phyloP scores from a whole-genome alignment of 805 yeast species.

The Starmerella roubikii region DNA sequence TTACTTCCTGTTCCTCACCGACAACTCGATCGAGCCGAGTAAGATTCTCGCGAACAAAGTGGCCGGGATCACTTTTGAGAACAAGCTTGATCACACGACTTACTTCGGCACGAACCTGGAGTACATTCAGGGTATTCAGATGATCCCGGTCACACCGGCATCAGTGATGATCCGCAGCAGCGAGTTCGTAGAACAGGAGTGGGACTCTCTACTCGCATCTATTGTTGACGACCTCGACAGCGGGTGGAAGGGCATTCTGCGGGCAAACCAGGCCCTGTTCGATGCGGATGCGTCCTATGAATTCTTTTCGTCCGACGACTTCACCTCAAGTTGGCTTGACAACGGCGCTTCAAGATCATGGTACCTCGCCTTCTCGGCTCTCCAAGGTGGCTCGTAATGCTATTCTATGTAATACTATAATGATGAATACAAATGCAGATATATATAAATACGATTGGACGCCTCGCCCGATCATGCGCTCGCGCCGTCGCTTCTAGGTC shows the following conservation, averaged over 20 bases:
- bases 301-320: conserved; percentile 44
- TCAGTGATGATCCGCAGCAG: conserved; percentile 43
- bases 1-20: conserved; percentile 40
- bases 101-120: conserved; percentile 53
- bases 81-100: conserved; percentile 61
- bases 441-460: too few relatives aligned
- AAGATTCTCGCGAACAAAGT: conserved; percentile 48
- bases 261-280: conserved; percentile 58
- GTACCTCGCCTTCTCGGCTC: conserved; percentile 63
- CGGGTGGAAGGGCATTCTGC: conserved; percentile 55
- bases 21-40: conserved; percentile 41
- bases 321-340: conserved; percentile 49
- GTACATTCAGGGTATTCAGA: conserved; percentile 69
- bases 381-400: conserved; percentile 21
- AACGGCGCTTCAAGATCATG: conserved; percentile 79
- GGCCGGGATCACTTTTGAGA: conserved; percentile 65
- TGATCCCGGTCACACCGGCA: conserved; percentile 59
- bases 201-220: conserved; percentile 39
- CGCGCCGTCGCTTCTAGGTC: too few relatives aligned
- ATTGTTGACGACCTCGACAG: conserved; percentile 35
- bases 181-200: conserved; percentile 40
- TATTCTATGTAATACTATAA: not conserved
- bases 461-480: too few relatives aligned
- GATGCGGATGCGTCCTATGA: conserved; percentile 52
- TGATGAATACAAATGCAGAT: not conserved